These are phyloP conservation scores for Diddensiella transvaalensis DNA, from an alignment of 805 yeast genomes.

Conservation along the genomic window DNA sequence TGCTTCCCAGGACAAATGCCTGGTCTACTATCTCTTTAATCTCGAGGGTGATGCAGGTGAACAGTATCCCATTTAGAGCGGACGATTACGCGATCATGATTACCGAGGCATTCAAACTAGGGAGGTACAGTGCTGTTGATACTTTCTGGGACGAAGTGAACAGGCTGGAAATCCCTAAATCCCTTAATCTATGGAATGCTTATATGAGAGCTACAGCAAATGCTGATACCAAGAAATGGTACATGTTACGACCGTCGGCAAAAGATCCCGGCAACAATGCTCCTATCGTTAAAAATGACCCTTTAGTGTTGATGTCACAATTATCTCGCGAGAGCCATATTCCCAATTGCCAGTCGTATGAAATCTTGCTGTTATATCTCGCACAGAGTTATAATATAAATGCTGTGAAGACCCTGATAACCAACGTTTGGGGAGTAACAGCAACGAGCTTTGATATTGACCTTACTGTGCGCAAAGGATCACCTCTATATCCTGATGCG, in stretches of 20 bases:
- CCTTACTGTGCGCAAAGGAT: constrained; percentile 7
- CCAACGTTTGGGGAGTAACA: constrained; percentile 30
- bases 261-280: background rate
- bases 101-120: constrained; percentile 28
- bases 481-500: constrained; percentile 20
- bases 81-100: constrained; percentile 27
- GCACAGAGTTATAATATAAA: constrained; percentile 29
- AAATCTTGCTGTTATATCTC: constrained; percentile 30
- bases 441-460: constrained; percentile 6
- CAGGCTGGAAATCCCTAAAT: constrained; percentile 17
- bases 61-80: constrained; percentile 16
- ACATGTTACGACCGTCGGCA: constrained; percentile 11
- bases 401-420: constrained; percentile 22
- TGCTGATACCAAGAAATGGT: constrained; percentile 30
- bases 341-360: constrained; percentile 34
- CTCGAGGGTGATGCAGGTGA: background rate
- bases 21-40: background rate
- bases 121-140: constrained; percentile 21
- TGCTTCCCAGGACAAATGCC: background rate
- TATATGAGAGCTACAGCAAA: constrained; percentile 32
- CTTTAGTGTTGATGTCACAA: constrained; percentile 24
- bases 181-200: constrained; percentile 33
- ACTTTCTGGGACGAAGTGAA: constrained; percentile 29
- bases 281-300: constrained; percentile 21
- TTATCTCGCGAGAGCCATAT: constrained; percentile 30